A percentile compares a stretch with the other conserved stretches of the same genome.
These are phyloP conservation scores for Orobanche coerulescens DNA, from an alignment of 257 asterid genomes.

Conservation along the genomic window DNA sequence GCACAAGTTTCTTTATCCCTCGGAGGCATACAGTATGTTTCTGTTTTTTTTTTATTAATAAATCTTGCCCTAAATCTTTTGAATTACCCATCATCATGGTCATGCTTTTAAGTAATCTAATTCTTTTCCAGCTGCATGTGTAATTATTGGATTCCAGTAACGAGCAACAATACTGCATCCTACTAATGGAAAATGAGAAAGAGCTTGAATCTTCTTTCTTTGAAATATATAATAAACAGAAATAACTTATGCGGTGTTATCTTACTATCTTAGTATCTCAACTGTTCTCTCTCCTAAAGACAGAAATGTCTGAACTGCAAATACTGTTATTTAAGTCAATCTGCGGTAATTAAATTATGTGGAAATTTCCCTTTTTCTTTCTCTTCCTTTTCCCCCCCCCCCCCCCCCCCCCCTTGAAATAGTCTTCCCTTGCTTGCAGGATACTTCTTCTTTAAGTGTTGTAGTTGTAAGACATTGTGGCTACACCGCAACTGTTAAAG, in stretches of 20 bases:
- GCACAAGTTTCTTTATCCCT: not conserved
- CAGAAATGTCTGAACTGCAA: not conserved
- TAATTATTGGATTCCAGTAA: not conserved
- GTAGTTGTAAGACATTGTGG: conserved; percentile 80
- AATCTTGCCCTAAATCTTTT: not conserved
- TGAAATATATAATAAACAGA: not conserved
- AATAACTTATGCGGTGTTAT: not conserved
- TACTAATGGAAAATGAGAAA: not conserved
- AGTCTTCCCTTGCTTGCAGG: conserved; percentile 43
- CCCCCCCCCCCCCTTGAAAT: too few species aligned
- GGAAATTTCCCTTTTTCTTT: too few species aligned
- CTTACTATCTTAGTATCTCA: not conserved
- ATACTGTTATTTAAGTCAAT: conserved; percentile 1
- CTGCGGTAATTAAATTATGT: not conserved
- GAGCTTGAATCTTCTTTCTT: not conserved
- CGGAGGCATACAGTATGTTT: not conserved
- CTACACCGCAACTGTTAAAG: conserved; percentile 72
- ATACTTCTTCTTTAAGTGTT: conserved; percentile 66
- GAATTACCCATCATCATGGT: not conserved
- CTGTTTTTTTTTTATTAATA: not conserved
- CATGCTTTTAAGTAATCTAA: not conserved
- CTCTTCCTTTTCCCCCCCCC: too few species aligned
- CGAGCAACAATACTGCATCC: not conserved
- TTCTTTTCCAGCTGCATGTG: conserved; percentile 5
- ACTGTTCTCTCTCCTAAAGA: conserved; percentile 4